Evolutionary conservation across 2,329 filamentous ascomycete species (phyloP).

Genomic region (Fusarium oligoseptatum): DNA sequence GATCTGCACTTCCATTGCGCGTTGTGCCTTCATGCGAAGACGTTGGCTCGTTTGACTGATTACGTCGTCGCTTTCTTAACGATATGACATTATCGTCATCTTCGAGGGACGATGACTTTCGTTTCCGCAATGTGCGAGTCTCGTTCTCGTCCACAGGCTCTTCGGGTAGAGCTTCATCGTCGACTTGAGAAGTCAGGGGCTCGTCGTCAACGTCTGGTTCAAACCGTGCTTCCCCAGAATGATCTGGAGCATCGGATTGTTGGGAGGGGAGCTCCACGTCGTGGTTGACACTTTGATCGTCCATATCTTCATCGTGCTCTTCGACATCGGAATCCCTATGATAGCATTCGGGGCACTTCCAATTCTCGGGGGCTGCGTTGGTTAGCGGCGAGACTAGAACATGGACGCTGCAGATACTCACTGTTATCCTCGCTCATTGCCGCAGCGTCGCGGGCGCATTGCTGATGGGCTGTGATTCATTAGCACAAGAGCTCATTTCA

Average conservation of each 20-base stretch:
- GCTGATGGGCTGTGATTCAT: constrained; percentile 81
- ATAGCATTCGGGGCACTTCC: constrained; percentile 66
- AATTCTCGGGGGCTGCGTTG: constrained; percentile 56
- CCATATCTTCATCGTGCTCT: constrained; percentile 49
- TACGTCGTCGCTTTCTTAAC: constrained; percentile 67
- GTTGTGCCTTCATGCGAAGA: constrained; percentile 52
- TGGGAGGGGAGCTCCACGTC: constrained; percentile 43
- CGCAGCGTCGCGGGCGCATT: constrained; percentile 82
- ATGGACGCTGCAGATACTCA: constrained; percentile 30
- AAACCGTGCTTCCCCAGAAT: constrained; percentile 18
- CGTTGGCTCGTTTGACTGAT: constrained; percentile 59
- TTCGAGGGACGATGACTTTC: constrained; percentile 82
- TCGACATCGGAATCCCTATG: constrained; percentile 50
- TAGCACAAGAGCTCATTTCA: constrained; percentile 47
- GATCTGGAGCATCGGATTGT: constrained; percentile 42
- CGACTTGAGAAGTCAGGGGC: constrained; percentile 24
- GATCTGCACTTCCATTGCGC: constrained; percentile 49
- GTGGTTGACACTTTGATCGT: constrained; percentile 40
- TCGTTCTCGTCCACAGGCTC: constrained; percentile 72
- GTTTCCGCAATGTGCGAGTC: constrained; percentile 83
- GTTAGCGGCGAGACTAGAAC: constrained; percentile 19
- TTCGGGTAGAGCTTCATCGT: constrained; percentile 19
- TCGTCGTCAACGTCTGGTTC: constrained; percentile 24
- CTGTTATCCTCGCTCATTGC: constrained; percentile 53
- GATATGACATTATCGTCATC: constrained; percentile 67